Conservation (phyloP, 2,329 filamentous ascomycete species). For the Hypoxylon sp. region DNA sequence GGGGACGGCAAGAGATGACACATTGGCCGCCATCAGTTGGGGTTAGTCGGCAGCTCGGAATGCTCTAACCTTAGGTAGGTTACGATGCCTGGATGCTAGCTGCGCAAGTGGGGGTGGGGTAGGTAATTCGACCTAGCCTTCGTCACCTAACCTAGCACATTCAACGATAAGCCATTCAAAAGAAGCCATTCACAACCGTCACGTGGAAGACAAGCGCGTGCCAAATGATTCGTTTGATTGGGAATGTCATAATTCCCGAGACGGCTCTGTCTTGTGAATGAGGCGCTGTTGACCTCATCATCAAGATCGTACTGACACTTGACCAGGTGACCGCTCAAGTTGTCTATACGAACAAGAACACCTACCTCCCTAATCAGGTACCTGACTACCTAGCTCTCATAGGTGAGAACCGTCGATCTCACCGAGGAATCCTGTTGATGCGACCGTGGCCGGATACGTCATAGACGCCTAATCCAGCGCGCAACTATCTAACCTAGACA, state of each 20-base stretch:
- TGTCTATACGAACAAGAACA: too few relatives aligned
- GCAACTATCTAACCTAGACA: not conserved
- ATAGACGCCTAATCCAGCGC: not conserved
- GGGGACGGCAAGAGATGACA: not conserved
- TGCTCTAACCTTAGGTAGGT: too few relatives aligned
- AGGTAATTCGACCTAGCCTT: not conserved
- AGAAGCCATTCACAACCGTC: slow-evolving; percentile 3
- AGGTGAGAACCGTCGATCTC: too few relatives aligned
- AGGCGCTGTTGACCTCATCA: slow-evolving; percentile 32
- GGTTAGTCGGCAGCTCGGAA: not conserved
- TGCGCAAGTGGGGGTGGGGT: not conserved
- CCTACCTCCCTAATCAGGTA: slow-evolving; percentile 3
- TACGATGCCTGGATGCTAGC: not conserved
- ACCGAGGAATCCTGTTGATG: not conserved
- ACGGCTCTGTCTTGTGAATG: slow-evolving; percentile 14
- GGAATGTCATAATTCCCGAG: slow-evolving; percentile 23
- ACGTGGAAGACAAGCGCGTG: slow-evolving; percentile 14
- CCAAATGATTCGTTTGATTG: slow-evolving; percentile 20
- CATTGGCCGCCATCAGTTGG: not conserved
- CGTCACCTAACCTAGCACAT: not conserved
- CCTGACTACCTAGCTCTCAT: not conserved
- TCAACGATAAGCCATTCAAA: slow-evolving; percentile 14
- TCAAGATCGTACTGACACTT: slow-evolving; percentile 9
- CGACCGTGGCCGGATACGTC: not conserved
- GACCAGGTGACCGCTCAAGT: slow-evolving; percentile 26